These are phyloP conservation scores for Vinca minor DNA, from an alignment of 257 asterid species.

Conservation along the genomic window DNA sequence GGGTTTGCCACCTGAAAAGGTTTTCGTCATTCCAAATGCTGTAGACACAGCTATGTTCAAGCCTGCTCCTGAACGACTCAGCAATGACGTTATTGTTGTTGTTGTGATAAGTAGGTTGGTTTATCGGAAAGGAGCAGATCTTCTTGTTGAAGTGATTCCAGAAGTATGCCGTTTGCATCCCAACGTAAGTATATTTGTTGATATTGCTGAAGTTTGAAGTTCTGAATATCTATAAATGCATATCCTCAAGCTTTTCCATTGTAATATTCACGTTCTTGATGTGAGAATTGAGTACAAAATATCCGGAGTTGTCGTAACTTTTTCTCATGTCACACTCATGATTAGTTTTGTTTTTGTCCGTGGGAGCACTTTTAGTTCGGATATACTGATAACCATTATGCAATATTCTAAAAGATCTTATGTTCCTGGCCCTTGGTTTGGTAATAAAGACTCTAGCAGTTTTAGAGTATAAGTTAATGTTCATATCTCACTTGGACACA, in stretches of 20 bases:
- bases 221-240: neutral
- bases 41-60: slow-evolving; percentile 96
- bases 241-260: neutral
- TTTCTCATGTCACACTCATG: too few species aligned
- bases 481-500: slow-evolving; percentile 3
- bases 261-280: neutral
- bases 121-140: slow-evolving; percentile 87
- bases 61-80: slow-evolving; percentile 66
- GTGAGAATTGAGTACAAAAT: neutral
- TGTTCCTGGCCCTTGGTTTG: neutral
- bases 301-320: neutral
- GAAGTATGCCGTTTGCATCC: slow-evolving; percentile 78
- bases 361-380: neutral
- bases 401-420: too few species aligned
- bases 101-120: slow-evolving; percentile 92
- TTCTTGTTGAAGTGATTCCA: slow-evolving; percentile 93
- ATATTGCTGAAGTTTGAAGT: neutral
- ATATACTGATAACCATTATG: neutral
- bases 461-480: neutral
- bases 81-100: slow-evolving; percentile 56
- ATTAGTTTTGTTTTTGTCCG: neutral
- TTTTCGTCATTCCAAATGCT: slow-evolving; percentile 88
- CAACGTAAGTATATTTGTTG: slow-evolving; percentile 42
- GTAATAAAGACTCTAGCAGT: neutral
- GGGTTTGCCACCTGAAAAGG: slow-evolving; percentile 89